Base-by-base conservation (phyloP, 176 grass and related monocot genomes). In the Cenchrus americanus region DNA sequence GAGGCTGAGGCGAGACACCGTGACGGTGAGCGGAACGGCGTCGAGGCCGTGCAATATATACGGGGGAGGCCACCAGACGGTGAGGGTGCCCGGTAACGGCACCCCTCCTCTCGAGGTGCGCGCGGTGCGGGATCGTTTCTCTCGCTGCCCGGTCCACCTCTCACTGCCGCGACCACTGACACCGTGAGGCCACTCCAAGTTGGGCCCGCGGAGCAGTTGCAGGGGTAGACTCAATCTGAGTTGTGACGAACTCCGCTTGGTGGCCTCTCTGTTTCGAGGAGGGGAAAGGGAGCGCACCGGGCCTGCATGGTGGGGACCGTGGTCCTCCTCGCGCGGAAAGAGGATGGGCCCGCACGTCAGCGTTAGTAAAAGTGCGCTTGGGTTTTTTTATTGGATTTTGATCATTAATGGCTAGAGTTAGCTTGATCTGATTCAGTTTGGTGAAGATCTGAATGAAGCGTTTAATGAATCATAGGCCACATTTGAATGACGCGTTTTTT, bases 151-250 rank as follows among this genome's bases (percentile, higher is more conserved):
- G 48, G 1, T 13, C 41, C 30, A 12, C 27, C 19, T 2, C 4
- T 8, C 7, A 0, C 19, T 1, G 34, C 3, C 34, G 34, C 34
- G 8, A 68, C 14, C 22, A 24, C 66, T 83, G 67, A 78, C 43
- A 0, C 0, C 1, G 2, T 37, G 21, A 66, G 52, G 0, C 1
- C 42, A 11, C 3, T 0, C 0, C 0, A 0, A 0, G 12, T 21
- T 26, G 27, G 41, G 0, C 78, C 85, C 0, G 1, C 0, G 0
- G 0, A 10, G 23, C 71, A 61, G 70, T 76, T 4, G 34, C 34
- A 37, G 34, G 34, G 34, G 34, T 3, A 4, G 4, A 37, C 34
- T 37, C 34, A 0, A 3, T 37, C 1, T 37, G 34, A 4, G 34
- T 3, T 37, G 34, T 37, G 34, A 4, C 4, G 42, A 7, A 37